Evolutionary conservation across 768 basidiomycete species (phyloP), one percentile per base, ranked within the genome.

Genomic region (Macrocybe gigantea): DNA sequence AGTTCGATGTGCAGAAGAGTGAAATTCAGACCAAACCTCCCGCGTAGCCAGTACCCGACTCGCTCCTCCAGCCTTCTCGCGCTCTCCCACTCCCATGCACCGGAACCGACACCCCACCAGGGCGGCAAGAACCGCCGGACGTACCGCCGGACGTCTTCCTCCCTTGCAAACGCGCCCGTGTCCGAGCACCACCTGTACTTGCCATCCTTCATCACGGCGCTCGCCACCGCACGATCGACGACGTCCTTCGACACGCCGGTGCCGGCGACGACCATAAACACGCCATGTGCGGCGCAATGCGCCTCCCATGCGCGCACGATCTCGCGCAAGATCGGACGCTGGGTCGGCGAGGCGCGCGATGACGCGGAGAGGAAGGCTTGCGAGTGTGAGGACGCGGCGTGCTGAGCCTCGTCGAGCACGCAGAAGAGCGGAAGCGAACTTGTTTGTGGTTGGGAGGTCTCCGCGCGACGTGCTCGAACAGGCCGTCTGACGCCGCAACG

Each of bases 131-230:
- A 74, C 45, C 64, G 67, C 41, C 59, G 36, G 36, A 76, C 38
- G 51, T 74, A 76, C 7, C 48, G 55, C 11, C 53, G 57, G 43
- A 74, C 71, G 11, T 60, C 54, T 6, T 60, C 58, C 43, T 53
- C 47, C 8, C 54, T 50, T 41, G 70, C 69, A 48, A 74, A 74
- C 5, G 70, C 71, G 1, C 72, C 72, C 0, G 71, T 74, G 46
- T 72, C 71, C 0, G 68, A 72, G 50, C 69, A 72, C 69, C 68
- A 70, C 5, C 72, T 67, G 48, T 74, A 73, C 14, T 60, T 59
- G 0, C 71, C 71, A 32, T 71, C 71, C 49, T 74, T 74, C 71
- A 74, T 73, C 41, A 73, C 67, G 1, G 69, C 72, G 5, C 69
- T 71, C 2, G 71, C 64, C 69, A 74, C 71, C 1, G 71, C 70